Conservation (phyloP, 805 yeast genomes). For the Yarrowia keelungensis region DNA sequence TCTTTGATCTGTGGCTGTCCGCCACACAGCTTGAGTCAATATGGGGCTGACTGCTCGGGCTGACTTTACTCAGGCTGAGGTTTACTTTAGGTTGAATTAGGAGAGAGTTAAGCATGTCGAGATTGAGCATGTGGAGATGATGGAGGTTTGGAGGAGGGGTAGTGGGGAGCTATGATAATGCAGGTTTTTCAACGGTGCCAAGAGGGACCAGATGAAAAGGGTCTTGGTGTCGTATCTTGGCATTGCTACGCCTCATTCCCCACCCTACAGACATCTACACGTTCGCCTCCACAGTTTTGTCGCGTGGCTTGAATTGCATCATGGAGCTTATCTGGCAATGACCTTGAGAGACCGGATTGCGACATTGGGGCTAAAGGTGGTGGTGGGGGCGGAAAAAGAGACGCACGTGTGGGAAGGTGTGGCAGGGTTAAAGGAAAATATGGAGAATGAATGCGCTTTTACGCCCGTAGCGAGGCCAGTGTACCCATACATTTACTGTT, state of each 20-base stretch:
- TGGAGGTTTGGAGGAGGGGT: not conserved
- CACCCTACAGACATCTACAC: not conserved
- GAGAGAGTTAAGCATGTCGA: slow-evolving; percentile 10
- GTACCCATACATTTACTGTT: not conserved
- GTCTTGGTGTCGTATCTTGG: slow-evolving; percentile 2
- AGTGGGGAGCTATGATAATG: not conserved
- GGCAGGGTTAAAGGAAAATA: not conserved
- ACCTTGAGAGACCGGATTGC: slow-evolving; percentile 8
- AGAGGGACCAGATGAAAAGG: not conserved
- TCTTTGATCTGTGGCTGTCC: slow-evolving; percentile 9
- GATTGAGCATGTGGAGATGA: not conserved
- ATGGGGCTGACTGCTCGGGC: slow-evolving; percentile 27
- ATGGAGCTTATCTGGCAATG: slow-evolving; percentile 28
- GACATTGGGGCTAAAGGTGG: slow-evolving; percentile 33
- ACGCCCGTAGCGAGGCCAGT: not conserved
- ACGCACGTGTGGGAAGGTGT: slow-evolving; percentile 1
- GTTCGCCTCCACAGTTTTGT: slow-evolving; percentile 16
- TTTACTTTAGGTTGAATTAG: slow-evolving; percentile 2
- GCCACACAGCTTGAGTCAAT: slow-evolving; percentile 25
- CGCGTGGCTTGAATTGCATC: slow-evolving; percentile 39
- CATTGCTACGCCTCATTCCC: too few species aligned
- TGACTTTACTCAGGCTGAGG: slow-evolving; percentile 6
- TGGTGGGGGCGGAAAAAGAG: not conserved
- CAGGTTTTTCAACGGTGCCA: slow-evolving; percentile 1
- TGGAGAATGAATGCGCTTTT: not conserved